These are phyloP conservation scores for Aspergillus udagawae DNA, from an alignment of 2,329 filamentous ascomycete species.

Conservation along the genomic window DNA sequence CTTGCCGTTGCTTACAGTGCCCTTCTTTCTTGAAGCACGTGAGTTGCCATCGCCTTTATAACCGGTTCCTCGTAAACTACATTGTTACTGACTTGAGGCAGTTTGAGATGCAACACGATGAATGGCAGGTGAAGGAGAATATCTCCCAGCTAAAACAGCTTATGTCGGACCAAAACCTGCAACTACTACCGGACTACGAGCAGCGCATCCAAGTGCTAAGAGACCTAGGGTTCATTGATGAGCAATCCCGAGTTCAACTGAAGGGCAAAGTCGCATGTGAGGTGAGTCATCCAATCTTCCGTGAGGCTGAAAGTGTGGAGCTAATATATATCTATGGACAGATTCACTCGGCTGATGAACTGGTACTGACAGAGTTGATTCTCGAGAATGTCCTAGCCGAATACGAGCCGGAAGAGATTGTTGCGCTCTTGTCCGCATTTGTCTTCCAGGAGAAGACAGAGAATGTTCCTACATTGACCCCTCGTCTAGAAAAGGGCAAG, in stretches of 20 bases:
- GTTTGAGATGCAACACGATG: conserved; percentile 94
- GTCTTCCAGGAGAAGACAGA: conserved; percentile 98
- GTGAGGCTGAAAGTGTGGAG: neutral
- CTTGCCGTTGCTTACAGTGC: conserved; percentile 65
- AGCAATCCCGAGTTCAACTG: conserved; percentile 79
- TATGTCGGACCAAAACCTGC: conserved; percentile 94
- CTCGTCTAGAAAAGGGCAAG: conserved; percentile 75
- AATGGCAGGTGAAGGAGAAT: conserved; percentile 94
- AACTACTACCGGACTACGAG: conserved; percentile 92
- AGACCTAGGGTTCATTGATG: conserved; percentile 88
- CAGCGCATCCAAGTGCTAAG: conserved; percentile 89
- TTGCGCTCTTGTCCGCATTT: conserved; percentile 86
- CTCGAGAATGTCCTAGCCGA: conserved; percentile 94
- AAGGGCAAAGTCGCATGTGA: conserved; percentile 99
- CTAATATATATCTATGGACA: conserved; percentile 21
- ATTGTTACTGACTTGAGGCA: conserved; percentile 35
- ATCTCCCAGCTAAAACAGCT: conserved; percentile 81
- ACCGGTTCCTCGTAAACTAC: neutral
- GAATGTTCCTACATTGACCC: conserved; percentile 72
- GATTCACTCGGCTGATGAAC: conserved; percentile 93
- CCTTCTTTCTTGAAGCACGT: conserved; percentile 82
- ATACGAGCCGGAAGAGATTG: conserved; percentile 94
- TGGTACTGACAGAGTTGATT: conserved; percentile 92
- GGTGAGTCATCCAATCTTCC: conserved; percentile 31
- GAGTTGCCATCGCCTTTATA: conserved; percentile 38